Evolutionary conservation across 176 grass and related monocot genomes (phyloP).

Genomic region (Musa itinerans): DNA sequence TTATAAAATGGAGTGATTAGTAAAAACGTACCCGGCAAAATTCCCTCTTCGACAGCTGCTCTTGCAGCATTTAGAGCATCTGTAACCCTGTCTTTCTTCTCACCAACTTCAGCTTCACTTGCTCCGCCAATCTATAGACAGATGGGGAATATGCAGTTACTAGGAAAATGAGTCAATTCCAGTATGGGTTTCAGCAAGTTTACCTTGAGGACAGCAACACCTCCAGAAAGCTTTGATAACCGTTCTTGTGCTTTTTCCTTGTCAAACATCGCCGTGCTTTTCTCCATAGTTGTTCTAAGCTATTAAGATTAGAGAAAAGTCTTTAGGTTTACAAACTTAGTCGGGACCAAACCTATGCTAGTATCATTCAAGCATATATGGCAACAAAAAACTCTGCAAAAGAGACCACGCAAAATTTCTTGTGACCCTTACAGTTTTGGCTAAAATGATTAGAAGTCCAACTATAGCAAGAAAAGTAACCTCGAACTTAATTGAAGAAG

Average conservation of each 20-base stretch:
- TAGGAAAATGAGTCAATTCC: background rate
- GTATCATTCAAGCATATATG: background rate
- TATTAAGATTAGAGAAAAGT: slow-evolving; percentile 32
- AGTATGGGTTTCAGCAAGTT: slow-evolving; percentile 18
- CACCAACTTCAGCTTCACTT: slow-evolving; percentile 86
- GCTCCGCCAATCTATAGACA: slow-evolving; percentile 73
- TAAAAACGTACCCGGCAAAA: slow-evolving; percentile 51
- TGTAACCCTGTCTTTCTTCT: slow-evolving; percentile 92
- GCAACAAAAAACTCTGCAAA: no score
- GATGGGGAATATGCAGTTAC: slow-evolving; percentile 5
- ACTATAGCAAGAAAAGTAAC: background rate
- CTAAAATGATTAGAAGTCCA: no score
- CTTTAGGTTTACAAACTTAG: background rate
- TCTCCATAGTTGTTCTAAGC: slow-evolving; percentile 72
- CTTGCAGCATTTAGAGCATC: slow-evolving; percentile 83
- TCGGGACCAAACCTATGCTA: background rate
- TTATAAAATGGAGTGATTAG: background rate
- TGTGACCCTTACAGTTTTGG: no score
- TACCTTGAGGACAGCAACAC: slow-evolving; percentile 84
- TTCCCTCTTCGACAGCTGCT: slow-evolving; percentile 87
- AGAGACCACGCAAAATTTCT: no score
- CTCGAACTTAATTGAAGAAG: background rate
- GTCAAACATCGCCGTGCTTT: slow-evolving; percentile 75
- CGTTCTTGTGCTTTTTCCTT: slow-evolving; percentile 94
- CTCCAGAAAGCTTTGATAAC: slow-evolving; percentile 87